Base-by-base conservation (phyloP, 78 protist species). In the Polysphondylium violaceum region DNA sequence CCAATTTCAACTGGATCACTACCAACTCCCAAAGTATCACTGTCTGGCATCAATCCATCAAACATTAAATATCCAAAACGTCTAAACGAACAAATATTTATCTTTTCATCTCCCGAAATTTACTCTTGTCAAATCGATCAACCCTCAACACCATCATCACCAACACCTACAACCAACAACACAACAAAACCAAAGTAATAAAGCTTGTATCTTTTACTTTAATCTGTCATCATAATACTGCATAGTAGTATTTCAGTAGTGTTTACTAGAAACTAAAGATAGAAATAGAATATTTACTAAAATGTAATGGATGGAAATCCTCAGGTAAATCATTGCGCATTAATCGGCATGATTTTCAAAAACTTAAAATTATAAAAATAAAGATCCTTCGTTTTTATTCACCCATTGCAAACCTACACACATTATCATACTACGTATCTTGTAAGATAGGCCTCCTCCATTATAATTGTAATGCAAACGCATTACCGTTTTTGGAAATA, bases 1-100 rank as follows among this genome's bases (percentile, higher is more conserved):
- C 91, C 91, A 38, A 69, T 83, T 43, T n/a, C 65, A 11, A 12
- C 47, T 67, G 91, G 91, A 2, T 51, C 91, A 17, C 38, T 44
- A 11, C 67, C 79, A 23, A 38, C 36, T 27, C 91, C 91, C 27
- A 83, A 43, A 17, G 68, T 83, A 1, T 41, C 23, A 12, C 51
- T 83, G 0, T 12, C 58, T 38, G 91, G 91, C 58, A 17, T 69
- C 36, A 31, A 41, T 31, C 35, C 50, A 27, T 27, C 40, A 16
- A 83, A 58, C 33, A 59, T 83, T 16, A 16, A 19, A 4, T 69
- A 38, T 31, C 40, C 76, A 38, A 83, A 69, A 40, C 33, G 17
- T n/a, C 25, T 60, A 29, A 36, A 51, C 19, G 73, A 69, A 68
- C 53, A 55, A 19, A 83, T 83, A 3, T 83, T 58, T 44, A 40